Conservation (phyloP, 768 basidiomycete genomes). For the Hygrophorus pudorinus region DNA sequence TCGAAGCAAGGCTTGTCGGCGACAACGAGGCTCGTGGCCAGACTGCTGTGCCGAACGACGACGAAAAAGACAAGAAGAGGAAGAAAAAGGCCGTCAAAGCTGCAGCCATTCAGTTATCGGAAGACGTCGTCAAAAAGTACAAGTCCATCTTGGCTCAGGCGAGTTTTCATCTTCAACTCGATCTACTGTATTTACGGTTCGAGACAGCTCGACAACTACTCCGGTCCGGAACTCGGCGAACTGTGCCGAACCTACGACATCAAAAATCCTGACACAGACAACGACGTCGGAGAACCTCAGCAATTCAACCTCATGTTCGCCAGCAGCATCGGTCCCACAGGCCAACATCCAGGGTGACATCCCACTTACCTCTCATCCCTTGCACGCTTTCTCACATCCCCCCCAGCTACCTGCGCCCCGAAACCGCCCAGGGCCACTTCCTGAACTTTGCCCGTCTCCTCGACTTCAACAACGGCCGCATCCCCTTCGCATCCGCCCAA, state of each 20-base stretch:
- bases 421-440: constrained; percentile 98
- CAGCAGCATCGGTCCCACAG: constrained; percentile 94
- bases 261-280: constrained; percentile 84
- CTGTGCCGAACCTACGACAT: constrained; percentile 75
- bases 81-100: constrained; percentile 69
- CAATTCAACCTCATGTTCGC: constrained; percentile 99
- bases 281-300: constrained; percentile 87
- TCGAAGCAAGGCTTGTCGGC: constrained; percentile 82
- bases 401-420: constrained; percentile 83
- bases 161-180: constrained; percentile 17
- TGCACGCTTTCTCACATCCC: constrained; percentile 3
- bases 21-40: constrained; percentile 82
- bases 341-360: constrained; percentile 82
- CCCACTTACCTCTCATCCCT: background rate
- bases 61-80: constrained; percentile 64
- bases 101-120: constrained; percentile 60
- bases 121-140: constrained; percentile 67
- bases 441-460: constrained; percentile 95
- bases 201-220: constrained; percentile 82
- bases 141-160: constrained; percentile 85
- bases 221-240: constrained; percentile 80
- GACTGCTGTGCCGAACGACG: constrained; percentile 45
- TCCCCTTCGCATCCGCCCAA: constrained; percentile 96
- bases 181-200: constrained; percentile 5
- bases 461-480: constrained; percentile 94